These are phyloP conservation scores for Globisporangium megalacanthum DNA, from an alignment of 352 stramenopile species.

Conservation along the genomic window DNA sequence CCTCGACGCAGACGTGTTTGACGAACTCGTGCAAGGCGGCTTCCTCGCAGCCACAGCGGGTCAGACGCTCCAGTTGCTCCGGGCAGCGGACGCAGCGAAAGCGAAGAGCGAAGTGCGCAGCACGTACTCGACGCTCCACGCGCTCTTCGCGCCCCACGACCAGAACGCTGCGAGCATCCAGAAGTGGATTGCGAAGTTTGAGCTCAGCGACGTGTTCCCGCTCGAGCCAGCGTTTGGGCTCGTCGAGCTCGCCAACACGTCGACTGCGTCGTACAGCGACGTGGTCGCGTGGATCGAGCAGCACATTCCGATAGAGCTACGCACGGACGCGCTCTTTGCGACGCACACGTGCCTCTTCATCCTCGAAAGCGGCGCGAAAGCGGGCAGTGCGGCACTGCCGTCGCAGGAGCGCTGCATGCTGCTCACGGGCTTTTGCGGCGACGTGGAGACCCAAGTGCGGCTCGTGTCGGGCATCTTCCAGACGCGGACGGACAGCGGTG, in stretches of 20 bases:
- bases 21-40: conserved; percentile 66
- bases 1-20: conserved; percentile 49
- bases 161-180: conserved; percentile 47
- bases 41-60: conserved; percentile 55
- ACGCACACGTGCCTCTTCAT: conserved; percentile 68
- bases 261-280: conserved; percentile 33
- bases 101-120: conserved; percentile 41
- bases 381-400: conserved; percentile 45
- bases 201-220: conserved; percentile 44
- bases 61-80: conserved; percentile 41
- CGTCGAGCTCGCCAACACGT: conserved; percentile 34
- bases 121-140: conserved; percentile 52
- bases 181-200: conserved; percentile 64
- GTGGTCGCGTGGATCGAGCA: conserved; percentile 54
- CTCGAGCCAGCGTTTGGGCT: conserved; percentile 57
- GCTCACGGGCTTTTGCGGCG: conserved; percentile 64
- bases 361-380: conserved; percentile 22
- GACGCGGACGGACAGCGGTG: conserved; percentile 50
- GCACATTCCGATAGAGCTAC: conserved; percentile 41
- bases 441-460: conserved; percentile 50
- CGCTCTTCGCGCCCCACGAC: conserved; percentile 47
- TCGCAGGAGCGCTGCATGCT: conserved; percentile 63
- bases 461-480: conserved; percentile 68
- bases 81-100: conserved; percentile 31
- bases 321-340: conserved; percentile 52